Evolutionary conservation across 2,329 filamentous ascomycete species (phyloP), one percentile per base, ranked within the genome.

Genomic region (Exutisphaerella laricina): DNA sequence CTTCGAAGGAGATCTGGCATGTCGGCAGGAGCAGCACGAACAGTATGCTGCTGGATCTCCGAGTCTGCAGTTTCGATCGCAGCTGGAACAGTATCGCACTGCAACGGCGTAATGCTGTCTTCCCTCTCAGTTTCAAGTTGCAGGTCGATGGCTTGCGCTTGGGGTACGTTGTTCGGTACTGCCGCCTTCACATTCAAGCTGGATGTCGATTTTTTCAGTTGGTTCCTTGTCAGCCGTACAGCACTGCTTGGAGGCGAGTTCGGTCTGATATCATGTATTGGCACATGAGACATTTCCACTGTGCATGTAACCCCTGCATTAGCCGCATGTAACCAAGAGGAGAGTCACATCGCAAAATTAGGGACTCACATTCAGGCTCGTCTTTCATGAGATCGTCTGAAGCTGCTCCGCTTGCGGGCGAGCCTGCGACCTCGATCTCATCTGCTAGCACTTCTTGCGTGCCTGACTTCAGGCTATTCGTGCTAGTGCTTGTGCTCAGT

Each of bases 241-340:
- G 49, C 46, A 38, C 40, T 32, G 25, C 41, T 47, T 16, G 30
- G 40, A 35, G 51, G 51, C 17, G 51, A 46, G 30, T 36, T 42
- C 13, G 51, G 45, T 38, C 42, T 50, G 29, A 43, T 47, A 49
- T 50, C 51, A 22, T 50, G 44, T 5, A 46, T 30, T 36, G 46
- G 45, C 30, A 43, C 36, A 48, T 50, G 52, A 37, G 51, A 52
- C 32, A 46, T 46, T 36, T 50, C 49, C 14, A 54, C 51, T 51
- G 40, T 39, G 23, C 28, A 37, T 22, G 39, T 20, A 41, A 23
- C 47, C 49, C 49, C 45, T 56, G 48, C 48, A 53, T 54, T 58
- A 56, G 51, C 53, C 44, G 44, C 46, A 49, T 43, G 46, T 56
- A 38, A 52, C 36, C 25, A 36, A 32, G 38, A 45, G 46, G 45